Percentiles rank a stretch among this genome's conserved stretches.
Evolutionary conservation across 2,329 filamentous ascomycete genomes (phyloP).

Genomic region (Elsinoe necatrix): DNA sequence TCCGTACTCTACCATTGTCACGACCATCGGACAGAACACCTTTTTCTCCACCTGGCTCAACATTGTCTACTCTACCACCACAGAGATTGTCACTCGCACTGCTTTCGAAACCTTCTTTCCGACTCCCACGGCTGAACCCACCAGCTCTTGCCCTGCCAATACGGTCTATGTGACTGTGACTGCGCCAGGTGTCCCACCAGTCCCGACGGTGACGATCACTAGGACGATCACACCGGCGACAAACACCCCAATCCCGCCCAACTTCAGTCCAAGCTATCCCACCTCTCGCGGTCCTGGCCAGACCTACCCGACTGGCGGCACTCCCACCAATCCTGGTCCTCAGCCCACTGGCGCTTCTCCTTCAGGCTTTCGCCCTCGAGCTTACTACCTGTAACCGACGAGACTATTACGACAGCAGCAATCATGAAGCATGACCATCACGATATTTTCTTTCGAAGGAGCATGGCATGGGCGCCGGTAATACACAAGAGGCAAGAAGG

Average conservation of each 20-base stretch:
- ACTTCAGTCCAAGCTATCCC: constrained; percentile 10
- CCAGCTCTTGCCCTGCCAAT: constrained; percentile 1
- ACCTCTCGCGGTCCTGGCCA: not conserved
- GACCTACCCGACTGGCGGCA: not conserved
- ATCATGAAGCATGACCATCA: not conserved
- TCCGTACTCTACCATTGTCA: constrained; percentile 31
- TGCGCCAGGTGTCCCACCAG: not conserved
- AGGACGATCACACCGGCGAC: not conserved
- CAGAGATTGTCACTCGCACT: constrained; percentile 15
- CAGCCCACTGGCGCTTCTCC: not conserved
- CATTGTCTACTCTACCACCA: constrained; percentile 26
- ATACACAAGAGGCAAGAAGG: not conserved
- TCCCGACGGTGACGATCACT: constrained; percentile 7
- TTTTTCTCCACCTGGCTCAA: constrained; percentile 36
- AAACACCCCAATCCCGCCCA: constrained; percentile 9
- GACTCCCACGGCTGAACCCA: not conserved
- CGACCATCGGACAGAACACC: constrained; percentile 25
- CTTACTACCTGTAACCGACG: constrained; percentile 9
- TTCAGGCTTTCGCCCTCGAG: constrained; percentile 3
- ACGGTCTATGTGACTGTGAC: constrained; percentile 15
- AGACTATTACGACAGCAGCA: not conserved
- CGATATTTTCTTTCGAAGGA: not conserved
- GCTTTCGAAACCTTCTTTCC: constrained; percentile 17
- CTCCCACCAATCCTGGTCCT: constrained; percentile 3
- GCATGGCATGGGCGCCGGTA: constrained; percentile 3